Conservation (phyloP, 2,329 filamentous ascomycete species). For the Pyricularia pennisetigena region DNA sequence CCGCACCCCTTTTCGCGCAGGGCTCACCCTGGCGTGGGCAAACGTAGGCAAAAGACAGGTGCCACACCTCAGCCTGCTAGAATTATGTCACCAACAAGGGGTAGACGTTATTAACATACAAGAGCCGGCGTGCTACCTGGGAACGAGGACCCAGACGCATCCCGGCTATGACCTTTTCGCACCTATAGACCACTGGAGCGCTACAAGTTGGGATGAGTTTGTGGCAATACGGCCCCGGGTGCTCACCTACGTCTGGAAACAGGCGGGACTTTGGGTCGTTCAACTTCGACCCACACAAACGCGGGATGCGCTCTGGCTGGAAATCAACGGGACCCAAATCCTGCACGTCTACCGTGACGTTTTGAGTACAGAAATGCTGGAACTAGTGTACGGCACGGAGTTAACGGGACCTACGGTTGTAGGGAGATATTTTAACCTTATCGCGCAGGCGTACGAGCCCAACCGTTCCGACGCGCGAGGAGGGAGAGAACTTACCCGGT, state of each 20-base stretch:
- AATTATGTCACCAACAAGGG: not conserved
- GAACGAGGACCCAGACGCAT: not conserved
- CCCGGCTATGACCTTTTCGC: not conserved
- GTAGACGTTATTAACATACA: not conserved
- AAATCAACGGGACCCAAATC: not conserved
- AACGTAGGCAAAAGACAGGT: slow-evolving; percentile 1
- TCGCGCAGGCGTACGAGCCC: too few species aligned
- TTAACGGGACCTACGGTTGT: not conserved
- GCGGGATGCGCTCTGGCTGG: not conserved
- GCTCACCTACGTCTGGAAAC: not conserved
- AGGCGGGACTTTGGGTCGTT: not conserved
- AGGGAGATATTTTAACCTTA: not conserved
- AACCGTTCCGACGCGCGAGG: too few species aligned
- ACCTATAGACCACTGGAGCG: not conserved
- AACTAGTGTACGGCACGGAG: not conserved
- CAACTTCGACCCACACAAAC: not conserved
- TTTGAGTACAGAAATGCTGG: not conserved
- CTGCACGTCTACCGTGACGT: not conserved
- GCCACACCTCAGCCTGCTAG: not conserved
- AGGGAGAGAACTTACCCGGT: not conserved
- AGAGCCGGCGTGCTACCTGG: not conserved
- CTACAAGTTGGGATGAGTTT: not conserved
- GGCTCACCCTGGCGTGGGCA: not conserved
- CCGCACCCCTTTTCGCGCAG: not conserved
- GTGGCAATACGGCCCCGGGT: not conserved